Evolutionary conservation across 352 stramenopile genomes (phyloP).

Genomic region (Peronospora belbahrii): DNA sequence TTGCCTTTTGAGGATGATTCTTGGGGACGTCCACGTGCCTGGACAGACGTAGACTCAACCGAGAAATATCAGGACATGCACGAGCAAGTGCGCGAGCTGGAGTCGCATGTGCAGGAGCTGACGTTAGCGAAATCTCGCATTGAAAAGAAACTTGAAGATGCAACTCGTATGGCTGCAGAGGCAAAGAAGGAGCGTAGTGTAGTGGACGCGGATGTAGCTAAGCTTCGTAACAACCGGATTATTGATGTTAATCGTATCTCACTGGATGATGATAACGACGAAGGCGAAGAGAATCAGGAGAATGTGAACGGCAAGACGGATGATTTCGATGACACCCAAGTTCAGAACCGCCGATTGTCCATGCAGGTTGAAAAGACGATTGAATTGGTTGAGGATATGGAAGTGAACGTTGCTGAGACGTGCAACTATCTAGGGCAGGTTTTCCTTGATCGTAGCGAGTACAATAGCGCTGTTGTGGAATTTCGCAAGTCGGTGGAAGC

Average conservation of each 20-base stretch:
- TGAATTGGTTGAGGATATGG: conserved; percentile 36
- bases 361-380: conserved; percentile 28
- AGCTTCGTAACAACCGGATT: conserved; percentile 49
- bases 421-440: conserved; percentile 69
- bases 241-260: conserved; percentile 63
- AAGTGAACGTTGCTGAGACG: conserved; percentile 54
- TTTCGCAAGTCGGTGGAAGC: conserved; percentile 65
- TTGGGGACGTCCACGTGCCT: conserved; percentile 40
- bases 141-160: conserved; percentile 40
- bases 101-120: conserved; percentile 59
- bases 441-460: conserved; percentile 62
- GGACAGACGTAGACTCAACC: conserved; percentile 49
- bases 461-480: conserved; percentile 42
- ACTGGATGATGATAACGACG: conserved; percentile 42
- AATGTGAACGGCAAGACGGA: conserved; percentile 19
- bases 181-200: conserved; percentile 33
- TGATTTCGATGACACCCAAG: conserved; percentile 13
- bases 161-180: conserved; percentile 14
- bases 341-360: conserved; percentile 16
- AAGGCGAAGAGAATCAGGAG: conserved; percentile 28
- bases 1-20: conserved; percentile 32
- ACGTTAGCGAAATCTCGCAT: conserved; percentile 46
- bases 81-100: conserved; percentile 58
- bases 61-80: conserved; percentile 58
- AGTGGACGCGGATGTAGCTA: conserved; percentile 33